Evolutionary conservation across 225 moss, liverwort and hornwort species (phyloP).

Genomic region (Physcomitrium patens): DNA sequence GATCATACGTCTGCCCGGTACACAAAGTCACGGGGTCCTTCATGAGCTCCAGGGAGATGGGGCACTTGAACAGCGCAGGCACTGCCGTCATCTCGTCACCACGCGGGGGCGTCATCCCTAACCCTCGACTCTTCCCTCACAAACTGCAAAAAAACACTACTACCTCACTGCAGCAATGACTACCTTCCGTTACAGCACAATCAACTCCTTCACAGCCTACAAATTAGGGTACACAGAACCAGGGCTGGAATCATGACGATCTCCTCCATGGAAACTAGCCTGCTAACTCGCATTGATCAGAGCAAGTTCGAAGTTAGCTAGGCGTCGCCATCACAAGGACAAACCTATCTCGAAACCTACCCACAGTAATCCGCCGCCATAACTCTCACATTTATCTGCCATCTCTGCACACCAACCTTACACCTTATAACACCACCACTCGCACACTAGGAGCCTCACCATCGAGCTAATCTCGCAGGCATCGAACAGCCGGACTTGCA

Average conservation of each 20-base stretch:
- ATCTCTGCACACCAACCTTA: background rate
- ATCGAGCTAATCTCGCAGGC: too few species aligned
- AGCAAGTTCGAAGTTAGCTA: too few species aligned
- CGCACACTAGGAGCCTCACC: too few species aligned
- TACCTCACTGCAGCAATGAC: too few species aligned
- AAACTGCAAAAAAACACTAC: background rate
- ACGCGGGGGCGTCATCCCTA: conserved; percentile 2
- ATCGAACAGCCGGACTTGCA: background rate
- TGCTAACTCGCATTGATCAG: too few species aligned
- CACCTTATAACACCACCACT: background rate
- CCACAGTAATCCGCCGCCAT: conserved; percentile 1
- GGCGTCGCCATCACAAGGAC: conserved; percentile 13
- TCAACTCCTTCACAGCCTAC: background rate
- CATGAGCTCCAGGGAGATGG: conserved; percentile 95
- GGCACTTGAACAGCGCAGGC: conserved; percentile 82
- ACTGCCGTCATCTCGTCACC: conserved; percentile 21
- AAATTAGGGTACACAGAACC: conserved; percentile 1
- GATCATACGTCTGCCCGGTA: conserved; percentile 90
- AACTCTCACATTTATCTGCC: conserved; percentile 21
- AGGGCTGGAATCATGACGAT: background rate
- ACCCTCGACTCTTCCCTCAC: background rate
- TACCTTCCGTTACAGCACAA: too few species aligned
- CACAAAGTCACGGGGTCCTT: conserved; percentile 85
- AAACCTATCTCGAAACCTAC: conserved; percentile 18
- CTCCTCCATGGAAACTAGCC: too few species aligned